phyloP scores from a whole-genome alignment of 352 stramenopile species.

The Nothophytophthora sp. region DNA sequence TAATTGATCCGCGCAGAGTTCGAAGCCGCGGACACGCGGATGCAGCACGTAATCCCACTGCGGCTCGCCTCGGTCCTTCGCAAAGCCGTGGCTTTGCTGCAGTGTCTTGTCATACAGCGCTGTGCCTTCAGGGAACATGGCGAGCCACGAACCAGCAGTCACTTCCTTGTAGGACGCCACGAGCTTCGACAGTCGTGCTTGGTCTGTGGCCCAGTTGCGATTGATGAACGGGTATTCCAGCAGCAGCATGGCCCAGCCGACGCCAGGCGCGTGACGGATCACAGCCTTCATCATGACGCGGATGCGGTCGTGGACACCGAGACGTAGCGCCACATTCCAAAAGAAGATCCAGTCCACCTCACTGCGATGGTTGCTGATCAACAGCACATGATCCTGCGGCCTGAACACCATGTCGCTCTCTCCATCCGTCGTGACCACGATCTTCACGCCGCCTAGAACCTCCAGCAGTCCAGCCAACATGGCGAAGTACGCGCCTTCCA shows the following conservation, averaged over 20 bases:
- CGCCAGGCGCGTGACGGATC: constrained; percentile 57
- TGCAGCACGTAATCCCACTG: constrained; percentile 72
- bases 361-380: constrained; percentile 80
- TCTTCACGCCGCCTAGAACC: constrained; percentile 48
- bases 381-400: constrained; percentile 44
- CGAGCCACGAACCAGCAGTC: constrained; percentile 51
- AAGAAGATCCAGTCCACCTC: constrained; percentile 88
- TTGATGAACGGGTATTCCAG: constrained; percentile 77
- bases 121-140: constrained; percentile 84
- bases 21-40: constrained; percentile 65
- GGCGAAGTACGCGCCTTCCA: constrained; percentile 59
- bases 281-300: constrained; percentile 81
- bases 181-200: constrained; percentile 41
- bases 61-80: constrained; percentile 40
- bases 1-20: constrained; percentile 65
- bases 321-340: constrained; percentile 69
- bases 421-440: constrained; percentile 62
- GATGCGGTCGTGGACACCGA: constrained; percentile 69
- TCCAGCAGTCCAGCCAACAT: constrained; percentile 68
- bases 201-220: constrained; percentile 70
- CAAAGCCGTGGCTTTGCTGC: constrained; percentile 59
- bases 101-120: constrained; percentile 72
- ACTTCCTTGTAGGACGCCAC: constrained; percentile 60
- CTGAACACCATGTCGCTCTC: constrained; percentile 32
- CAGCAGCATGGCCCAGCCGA: constrained; percentile 71